Percentiles rank a stretch among this genome's conserved stretches.
These are phyloP conservation scores for Agarophyton chilense DNA, from an alignment of 23 red algal genomes.

Conservation along the genomic window DNA sequence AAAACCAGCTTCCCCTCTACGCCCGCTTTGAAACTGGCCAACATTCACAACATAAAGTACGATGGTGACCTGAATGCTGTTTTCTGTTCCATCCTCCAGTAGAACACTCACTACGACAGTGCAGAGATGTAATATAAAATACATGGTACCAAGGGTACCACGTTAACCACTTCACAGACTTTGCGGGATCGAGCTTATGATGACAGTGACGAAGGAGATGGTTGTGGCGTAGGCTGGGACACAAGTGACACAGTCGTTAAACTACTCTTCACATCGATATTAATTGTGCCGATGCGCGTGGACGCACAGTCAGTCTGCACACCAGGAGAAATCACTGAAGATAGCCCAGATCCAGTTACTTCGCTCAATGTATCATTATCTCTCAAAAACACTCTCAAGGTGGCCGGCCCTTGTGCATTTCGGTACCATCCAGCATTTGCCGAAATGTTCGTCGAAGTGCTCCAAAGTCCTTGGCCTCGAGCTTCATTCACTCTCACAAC, in stretches of 20 bases:
- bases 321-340: conserved; percentile 18
- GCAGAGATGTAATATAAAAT: too few species aligned
- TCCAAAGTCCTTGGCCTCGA: conserved; percentile 15
- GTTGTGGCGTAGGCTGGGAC: too few species aligned
- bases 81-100: too few species aligned
- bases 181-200: too few species aligned
- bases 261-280: background rate
- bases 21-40: too few species aligned
- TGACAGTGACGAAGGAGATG: too few species aligned
- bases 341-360: conserved; percentile 13
- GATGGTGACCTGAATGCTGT: too few species aligned
- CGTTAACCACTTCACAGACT: too few species aligned
- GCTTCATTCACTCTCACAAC: background rate
- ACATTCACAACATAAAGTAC: too few species aligned
- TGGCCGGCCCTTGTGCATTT: conserved; percentile 11
- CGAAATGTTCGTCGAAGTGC: background rate
- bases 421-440: conserved; percentile 15
- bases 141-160: too few species aligned
- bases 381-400: conserved; percentile 32
- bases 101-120: too few species aligned
- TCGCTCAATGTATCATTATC: background rate
- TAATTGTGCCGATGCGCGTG: background rate
- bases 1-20: too few species aligned
- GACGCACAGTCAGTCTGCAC: conserved; percentile 1
- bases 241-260: conserved; percentile 10